Conservation (phyloP, 768 basidiomycete genomes). For the Kwoniella sp. region DNA sequence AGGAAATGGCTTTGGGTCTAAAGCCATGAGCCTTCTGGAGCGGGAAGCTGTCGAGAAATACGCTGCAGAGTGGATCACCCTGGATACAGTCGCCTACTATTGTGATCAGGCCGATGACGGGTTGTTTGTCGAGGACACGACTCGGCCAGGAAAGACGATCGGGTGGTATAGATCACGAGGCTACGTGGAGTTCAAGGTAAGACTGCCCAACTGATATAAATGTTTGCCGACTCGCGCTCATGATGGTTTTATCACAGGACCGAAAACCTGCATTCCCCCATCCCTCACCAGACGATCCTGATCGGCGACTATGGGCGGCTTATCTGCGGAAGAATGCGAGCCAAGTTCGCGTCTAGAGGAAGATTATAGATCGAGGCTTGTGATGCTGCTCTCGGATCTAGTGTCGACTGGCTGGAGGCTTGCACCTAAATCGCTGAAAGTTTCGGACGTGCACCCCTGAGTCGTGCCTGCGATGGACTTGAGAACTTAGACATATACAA, state of each 20-base stretch:
- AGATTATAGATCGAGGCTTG: neutral
- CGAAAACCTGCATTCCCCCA: neutral
- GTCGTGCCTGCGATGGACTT: too few species aligned
- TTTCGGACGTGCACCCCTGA: too few species aligned
- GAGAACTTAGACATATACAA: too few species aligned
- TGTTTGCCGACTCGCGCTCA: neutral
- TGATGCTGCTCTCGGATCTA: neutral
- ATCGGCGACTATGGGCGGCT: neutral
- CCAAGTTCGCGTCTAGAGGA: neutral
- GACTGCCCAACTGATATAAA: neutral
- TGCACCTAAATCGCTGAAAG: too few species aligned
- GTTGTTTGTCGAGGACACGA: neutral
- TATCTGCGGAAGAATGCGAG: neutral
- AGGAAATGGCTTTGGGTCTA: slow-evolving; percentile 18
- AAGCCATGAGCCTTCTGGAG: slow-evolving; percentile 35
- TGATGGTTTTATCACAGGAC: neutral
- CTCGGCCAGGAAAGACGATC: neutral
- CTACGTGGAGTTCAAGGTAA: neutral
- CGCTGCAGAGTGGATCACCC: slow-evolving; percentile 29
- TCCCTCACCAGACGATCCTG: neutral
- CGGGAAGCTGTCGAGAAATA: slow-evolving; percentile 22
- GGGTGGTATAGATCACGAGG: neutral
- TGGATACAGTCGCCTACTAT: slow-evolving; percentile 35
- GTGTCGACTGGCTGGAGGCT: too few species aligned
- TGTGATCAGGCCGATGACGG: neutral